A percentile compares a stretch with the other conserved stretches of the same genome.
These are phyloP conservation scores for Nitzschia inconspicua DNA, from an alignment of 108 stramenopile species.

Conservation along the genomic window DNA sequence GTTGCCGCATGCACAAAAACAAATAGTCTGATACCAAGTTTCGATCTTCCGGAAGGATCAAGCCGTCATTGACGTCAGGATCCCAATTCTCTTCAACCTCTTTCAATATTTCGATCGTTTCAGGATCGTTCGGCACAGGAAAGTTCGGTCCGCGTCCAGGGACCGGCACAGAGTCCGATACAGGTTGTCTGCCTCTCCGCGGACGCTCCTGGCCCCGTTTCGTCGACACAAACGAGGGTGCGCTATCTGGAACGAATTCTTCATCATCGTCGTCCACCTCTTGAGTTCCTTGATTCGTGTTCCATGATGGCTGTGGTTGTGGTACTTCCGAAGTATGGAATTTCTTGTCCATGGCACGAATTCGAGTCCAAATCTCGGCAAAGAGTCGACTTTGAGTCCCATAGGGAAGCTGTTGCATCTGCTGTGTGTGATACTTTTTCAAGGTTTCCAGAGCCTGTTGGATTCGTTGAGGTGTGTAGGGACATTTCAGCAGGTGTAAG, in stretches of 20 bases:
- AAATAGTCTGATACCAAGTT: slow-evolving; percentile 49
- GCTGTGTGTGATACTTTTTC: slow-evolving; percentile 41
- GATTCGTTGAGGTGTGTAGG: slow-evolving; percentile 18
- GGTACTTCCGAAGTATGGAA: neutral
- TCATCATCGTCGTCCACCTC: slow-evolving; percentile 2
- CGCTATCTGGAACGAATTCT: neutral
- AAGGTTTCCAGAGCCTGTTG: slow-evolving; percentile 29
- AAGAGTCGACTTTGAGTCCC: slow-evolving; percentile 49
- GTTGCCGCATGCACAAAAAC: slow-evolving; percentile 48
- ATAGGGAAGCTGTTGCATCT: slow-evolving; percentile 40
- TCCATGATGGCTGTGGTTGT: neutral
- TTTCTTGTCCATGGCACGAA: slow-evolving; percentile 34
- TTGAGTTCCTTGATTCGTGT: neutral
- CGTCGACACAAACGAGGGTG: neutral
- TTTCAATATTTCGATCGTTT: slow-evolving; percentile 19
- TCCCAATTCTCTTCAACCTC: slow-evolving; percentile 34
- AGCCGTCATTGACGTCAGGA: slow-evolving; percentile 28
- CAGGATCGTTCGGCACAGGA: slow-evolving; percentile 20
- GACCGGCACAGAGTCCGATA: neutral
- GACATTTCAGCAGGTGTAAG: slow-evolving; percentile 46
- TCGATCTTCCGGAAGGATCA: slow-evolving; percentile 38
- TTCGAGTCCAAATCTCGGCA: slow-evolving; percentile 39
- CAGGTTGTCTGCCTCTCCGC: no score
- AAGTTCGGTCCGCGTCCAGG: neutral
- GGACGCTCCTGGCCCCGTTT: no score